phyloP scores from a whole-genome alignment of 352 stramenopile species.

The Globisporangium cystogenes region DNA sequence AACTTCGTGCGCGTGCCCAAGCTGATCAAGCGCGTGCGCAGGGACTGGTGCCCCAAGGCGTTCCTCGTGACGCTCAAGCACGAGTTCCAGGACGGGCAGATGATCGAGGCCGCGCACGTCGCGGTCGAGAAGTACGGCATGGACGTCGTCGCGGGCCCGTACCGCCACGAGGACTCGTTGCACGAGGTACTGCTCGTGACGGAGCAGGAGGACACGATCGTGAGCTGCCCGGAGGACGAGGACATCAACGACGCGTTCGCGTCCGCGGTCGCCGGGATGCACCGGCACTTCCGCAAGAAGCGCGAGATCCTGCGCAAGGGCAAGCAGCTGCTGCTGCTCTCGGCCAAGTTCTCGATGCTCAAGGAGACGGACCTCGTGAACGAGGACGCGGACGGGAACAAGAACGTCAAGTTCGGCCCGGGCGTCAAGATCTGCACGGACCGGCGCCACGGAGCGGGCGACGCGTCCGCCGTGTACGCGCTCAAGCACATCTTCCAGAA shows the following conservation, averaged over 20 bases:
- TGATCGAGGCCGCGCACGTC: conserved; percentile 57
- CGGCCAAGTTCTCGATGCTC: conserved; percentile 86
- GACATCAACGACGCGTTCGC: conserved; percentile 82
- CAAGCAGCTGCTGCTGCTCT: conserved; percentile 74
- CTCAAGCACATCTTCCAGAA: conserved; percentile 86
- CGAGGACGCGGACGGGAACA: conserved; percentile 81
- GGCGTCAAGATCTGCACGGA: conserved; percentile 76
- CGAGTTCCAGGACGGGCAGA: conserved; percentile 56
- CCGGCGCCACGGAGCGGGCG: conserved; percentile 29
- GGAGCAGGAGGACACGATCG: conserved; percentile 76
- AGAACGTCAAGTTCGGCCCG: conserved; percentile 79
- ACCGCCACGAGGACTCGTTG: conserved; percentile 30
- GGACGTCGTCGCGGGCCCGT: conserved; percentile 67
- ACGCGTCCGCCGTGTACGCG: conserved; percentile 65
- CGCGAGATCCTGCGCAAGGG: conserved; percentile 72
- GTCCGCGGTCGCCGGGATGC: conserved; percentile 62
- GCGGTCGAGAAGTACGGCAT: conserved; percentile 81
- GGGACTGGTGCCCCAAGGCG: conserved; percentile 73
- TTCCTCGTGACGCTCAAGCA: conserved; percentile 82
- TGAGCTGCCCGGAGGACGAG: conserved; percentile 66
- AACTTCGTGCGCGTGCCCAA: conserved; percentile 80
- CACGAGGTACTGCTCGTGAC: conserved; percentile 76
- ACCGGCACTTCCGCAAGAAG: conserved; percentile 68
- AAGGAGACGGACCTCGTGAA: conserved; percentile 85
- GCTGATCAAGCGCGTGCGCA: conserved; percentile 74